These are phyloP conservation scores for Psidium friedrichsthalianum DNA, from an alignment of 345 rosid genomes.

Conservation along the genomic window DNA sequence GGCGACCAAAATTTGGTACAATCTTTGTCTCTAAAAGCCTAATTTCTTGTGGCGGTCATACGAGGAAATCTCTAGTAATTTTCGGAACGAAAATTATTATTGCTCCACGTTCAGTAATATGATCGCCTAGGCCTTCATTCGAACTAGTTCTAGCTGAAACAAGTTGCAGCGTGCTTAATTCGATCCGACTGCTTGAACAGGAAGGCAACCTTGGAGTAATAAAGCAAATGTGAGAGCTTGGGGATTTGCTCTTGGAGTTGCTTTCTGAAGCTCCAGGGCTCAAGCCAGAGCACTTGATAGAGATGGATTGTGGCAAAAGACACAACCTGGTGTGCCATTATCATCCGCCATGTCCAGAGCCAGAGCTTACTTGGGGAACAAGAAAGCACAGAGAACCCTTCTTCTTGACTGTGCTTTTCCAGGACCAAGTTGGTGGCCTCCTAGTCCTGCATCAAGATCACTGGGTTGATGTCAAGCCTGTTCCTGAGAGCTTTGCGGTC, in stretches of 20 bases:
- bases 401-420: slow-evolving; percentile 28
- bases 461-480: slow-evolving; percentile 23
- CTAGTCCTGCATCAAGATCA: slow-evolving; percentile 26
- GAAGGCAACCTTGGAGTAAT: not conserved
- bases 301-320: slow-evolving; percentile 4
- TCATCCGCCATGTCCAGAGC: slow-evolving; percentile 31
- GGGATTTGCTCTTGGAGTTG: slow-evolving; percentile 7
- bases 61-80: not conserved
- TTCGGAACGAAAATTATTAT: not conserved
- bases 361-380: slow-evolving; percentile 23
- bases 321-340: slow-evolving; percentile 17
- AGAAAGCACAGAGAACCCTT: slow-evolving; percentile 13
- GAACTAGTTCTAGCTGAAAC: not conserved
- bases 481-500: slow-evolving; percentile 9
- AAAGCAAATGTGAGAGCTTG: not conserved
- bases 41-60: not conserved
- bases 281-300: slow-evolving; percentile 10
- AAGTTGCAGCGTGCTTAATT: not conserved
- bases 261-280: slow-evolving; percentile 31
- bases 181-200: not conserved
- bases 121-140: not conserved
- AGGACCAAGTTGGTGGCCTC: slow-evolving; percentile 35
- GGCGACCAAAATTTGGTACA: not conserved
- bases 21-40: too few species aligned
- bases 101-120: too few species aligned